Percentiles rank a stretch among this genome's conserved stretches.
Conservation (phyloP, 768 basidiomycete genomes). For the Ramaria rubella region DNA sequence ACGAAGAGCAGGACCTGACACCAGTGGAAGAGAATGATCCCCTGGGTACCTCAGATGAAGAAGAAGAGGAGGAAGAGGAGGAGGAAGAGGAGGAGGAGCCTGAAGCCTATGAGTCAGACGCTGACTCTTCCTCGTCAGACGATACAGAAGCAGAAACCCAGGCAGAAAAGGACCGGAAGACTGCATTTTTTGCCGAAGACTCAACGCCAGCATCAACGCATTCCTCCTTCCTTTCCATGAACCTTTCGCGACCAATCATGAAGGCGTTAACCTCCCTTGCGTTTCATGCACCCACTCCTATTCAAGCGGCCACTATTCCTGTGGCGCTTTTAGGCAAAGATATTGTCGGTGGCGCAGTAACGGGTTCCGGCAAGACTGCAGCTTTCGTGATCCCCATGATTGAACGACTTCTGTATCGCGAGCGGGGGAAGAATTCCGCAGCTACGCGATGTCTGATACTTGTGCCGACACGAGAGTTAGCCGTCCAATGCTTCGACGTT, state of each 20-base stretch:
- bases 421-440: slow-evolving; percentile 79
- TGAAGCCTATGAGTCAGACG: slow-evolving; percentile 29
- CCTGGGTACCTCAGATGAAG: slow-evolving; percentile 36
- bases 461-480: slow-evolving; percentile 92
- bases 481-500: slow-evolving; percentile 93
- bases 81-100: slow-evolving; percentile 30
- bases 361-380: slow-evolving; percentile 97
- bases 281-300: slow-evolving; percentile 86
- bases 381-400: slow-evolving; percentile 94
- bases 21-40: slow-evolving; percentile 27
- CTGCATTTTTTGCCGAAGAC: slow-evolving; percentile 75
- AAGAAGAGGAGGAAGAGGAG: too few species aligned
- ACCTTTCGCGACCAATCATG: slow-evolving; percentile 88
- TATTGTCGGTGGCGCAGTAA: slow-evolving; percentile 91
- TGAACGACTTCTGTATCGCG: slow-evolving; percentile 88
- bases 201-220: slow-evolving; percentile 43
- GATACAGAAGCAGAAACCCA: slow-evolving; percentile 57
- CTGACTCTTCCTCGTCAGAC: slow-evolving; percentile 52
- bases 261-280: slow-evolving; percentile 82
- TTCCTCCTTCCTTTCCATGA: slow-evolving; percentile 85
- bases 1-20: slow-evolving; percentile 18
- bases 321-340: slow-evolving; percentile 93
- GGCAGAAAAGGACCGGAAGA: slow-evolving; percentile 63
- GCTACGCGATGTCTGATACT: slow-evolving; percentile 87
- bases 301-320: slow-evolving; percentile 91